Evolutionary conservation across 2,329 filamentous ascomycete species (phyloP), one percentile per base, ranked within the genome.

Genomic region (Fusarium irregulare): DNA sequence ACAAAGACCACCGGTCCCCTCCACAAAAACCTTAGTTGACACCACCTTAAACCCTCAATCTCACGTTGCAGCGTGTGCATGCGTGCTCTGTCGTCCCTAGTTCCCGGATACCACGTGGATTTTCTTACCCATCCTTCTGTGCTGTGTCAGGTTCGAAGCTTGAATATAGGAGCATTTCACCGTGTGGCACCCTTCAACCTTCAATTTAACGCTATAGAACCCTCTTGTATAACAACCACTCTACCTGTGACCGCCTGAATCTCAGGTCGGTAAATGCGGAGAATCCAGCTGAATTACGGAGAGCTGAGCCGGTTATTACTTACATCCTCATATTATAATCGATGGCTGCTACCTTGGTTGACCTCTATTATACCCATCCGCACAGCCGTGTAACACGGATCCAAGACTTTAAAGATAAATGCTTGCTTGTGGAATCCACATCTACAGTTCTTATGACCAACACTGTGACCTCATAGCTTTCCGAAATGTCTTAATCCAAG

Each of bases 91-190:
- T 60, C 40, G 54, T 68, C 46, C 68, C 67, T 68, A 68, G 68
- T 68, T 71, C 67, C 63, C 50, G 55, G 62, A 45, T 56, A 71
- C 68, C 67, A 70, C 67, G 68, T 70, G 68, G 64, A 56, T 47
- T 60, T 48, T 50, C 44, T 32, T 37, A 42, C 28, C 21, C 42
- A 49, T 34, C 58, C 44, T 48, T 45, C 41, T n/a, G 21, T 53
- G 49, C 25, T 34, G 37, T n/a, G 41, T 32, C 46, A 32, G 32
- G 25, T 34, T 66, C 47, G 16, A 68, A 49, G 51, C 48, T 48
- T 27, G 28, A 46, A 41, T n/a, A 50, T 41, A 8, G 25, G 40
- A 57, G 32, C n/a, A 25, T 51, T 28, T 56, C 11, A 21, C 37
- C 25, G 37, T 59, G 54, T 54, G 56, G n/a, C 62, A 66, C 13